Conservation (phyloP, 2,329 filamentous ascomycete genomes). For the Sordariomycetes sp. region DNA sequence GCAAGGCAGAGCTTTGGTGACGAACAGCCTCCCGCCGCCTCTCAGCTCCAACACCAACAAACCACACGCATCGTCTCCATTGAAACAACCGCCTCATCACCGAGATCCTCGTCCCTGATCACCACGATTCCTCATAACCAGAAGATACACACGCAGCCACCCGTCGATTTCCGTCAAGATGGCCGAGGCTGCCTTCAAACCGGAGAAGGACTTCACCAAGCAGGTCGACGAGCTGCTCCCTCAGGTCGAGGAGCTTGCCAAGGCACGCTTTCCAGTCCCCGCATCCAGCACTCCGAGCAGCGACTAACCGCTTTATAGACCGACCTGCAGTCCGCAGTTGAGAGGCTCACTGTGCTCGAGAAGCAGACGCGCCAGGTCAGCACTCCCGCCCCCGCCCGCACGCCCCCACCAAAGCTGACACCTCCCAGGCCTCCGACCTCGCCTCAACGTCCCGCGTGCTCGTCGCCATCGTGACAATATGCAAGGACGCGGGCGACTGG, state of each 20-base stretch:
- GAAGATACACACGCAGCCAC: background rate
- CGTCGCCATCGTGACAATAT: conserved; percentile 80
- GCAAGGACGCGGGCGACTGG: conserved; percentile 90
- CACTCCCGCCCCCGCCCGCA: conserved; percentile 9
- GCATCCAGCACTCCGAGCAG: too few relatives aligned
- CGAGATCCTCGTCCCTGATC: background rate
- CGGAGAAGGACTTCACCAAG: conserved; percentile 98
- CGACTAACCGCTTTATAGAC: conserved; percentile 27
- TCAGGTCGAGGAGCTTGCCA: conserved; percentile 79
- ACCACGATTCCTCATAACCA: background rate
- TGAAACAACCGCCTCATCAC: background rate
- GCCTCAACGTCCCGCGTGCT: conserved; percentile 86
- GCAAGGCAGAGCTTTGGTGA: conserved; percentile 6
- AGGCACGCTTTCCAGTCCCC: conserved; percentile 38
- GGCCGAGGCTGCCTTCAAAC: conserved; percentile 76
- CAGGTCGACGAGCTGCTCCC: conserved; percentile 86
- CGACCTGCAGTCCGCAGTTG: conserved; percentile 76
- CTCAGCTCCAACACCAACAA: conserved; percentile 1
- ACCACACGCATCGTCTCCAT: background rate
- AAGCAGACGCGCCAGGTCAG: conserved; percentile 92
- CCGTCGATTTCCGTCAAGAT: conserved; percentile 27
- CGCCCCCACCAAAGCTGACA: conserved; percentile 8
- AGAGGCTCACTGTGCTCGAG: conserved; percentile 84
- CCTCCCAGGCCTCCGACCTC: conserved; percentile 75
- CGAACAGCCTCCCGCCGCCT: conserved; percentile 1